Percentiles rank a stretch among this genome's conserved stretches.
Evolutionary conservation across 2,329 filamentous ascomycete genomes (phyloP).

Genomic region (Cladosporium sp.): DNA sequence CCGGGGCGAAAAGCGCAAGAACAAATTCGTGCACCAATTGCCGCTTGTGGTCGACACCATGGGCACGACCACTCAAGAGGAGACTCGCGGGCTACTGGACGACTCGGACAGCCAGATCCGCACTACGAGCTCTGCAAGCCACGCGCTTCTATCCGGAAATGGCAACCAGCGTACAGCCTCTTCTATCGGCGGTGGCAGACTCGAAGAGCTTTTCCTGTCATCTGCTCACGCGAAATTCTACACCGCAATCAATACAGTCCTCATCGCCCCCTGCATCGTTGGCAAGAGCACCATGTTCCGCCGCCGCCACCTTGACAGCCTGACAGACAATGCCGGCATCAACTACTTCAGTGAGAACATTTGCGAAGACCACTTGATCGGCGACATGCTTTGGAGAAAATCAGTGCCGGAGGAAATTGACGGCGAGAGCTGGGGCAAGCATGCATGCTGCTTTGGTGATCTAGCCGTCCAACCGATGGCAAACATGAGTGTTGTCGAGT

Average conservation of each 20-base stretch:
- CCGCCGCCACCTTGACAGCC: constrained; percentile 76
- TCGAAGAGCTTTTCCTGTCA: constrained; percentile 94
- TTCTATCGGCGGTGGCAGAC: constrained; percentile 63
- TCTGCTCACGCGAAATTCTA: constrained; percentile 97
- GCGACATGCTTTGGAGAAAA: constrained; percentile 80
- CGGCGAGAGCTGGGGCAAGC: constrained; percentile 60
- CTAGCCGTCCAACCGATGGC: constrained; percentile 86
- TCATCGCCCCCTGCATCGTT: constrained; percentile 86
- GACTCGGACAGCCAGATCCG: constrained; percentile 13
- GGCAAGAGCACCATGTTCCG: constrained; percentile 99
- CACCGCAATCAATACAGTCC: constrained; percentile 89
- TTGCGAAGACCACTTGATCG: constrained; percentile 95
- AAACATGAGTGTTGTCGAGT: constrained; percentile 71
- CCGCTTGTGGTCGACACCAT: constrained; percentile 78
- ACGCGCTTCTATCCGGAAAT: constrained; percentile 13
- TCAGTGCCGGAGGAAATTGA: constrained; percentile 41
- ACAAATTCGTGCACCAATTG: constrained; percentile 94
- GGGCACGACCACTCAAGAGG: constrained; percentile 24
- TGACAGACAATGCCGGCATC: constrained; percentile 66
- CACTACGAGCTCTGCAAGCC: constrained; percentile 12
- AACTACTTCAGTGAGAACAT: constrained; percentile 95
- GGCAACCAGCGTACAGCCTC: constrained; percentile 22
- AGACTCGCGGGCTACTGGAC: constrained; percentile 24
- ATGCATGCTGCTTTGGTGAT: constrained; percentile 80
- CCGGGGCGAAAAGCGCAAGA: constrained; percentile 46